These are phyloP conservation scores for Leccinum imitatum DNA, from an alignment of 768 basidiomycete species.

Conservation along the genomic window DNA sequence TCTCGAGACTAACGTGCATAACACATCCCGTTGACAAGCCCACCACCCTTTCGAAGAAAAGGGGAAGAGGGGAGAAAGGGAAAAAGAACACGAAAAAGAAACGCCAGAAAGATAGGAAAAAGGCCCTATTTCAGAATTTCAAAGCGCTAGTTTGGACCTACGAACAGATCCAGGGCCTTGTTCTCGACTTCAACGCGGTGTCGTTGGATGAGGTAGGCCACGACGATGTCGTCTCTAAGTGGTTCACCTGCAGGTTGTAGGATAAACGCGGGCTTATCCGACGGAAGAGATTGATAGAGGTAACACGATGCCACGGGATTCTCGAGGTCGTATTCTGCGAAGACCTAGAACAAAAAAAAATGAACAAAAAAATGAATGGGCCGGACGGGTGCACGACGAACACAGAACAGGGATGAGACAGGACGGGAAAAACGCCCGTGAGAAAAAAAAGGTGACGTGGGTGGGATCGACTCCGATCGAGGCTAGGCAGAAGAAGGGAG, in stretches of 20 bases:
- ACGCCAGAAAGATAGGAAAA: not conserved
- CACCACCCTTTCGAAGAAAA: not conserved
- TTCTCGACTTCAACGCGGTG: slow-evolving; percentile 25
- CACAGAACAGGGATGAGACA: not conserved
- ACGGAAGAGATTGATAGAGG: slow-evolving; percentile 9
- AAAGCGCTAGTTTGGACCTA: slow-evolving; percentile 16
- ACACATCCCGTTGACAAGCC: not conserved
- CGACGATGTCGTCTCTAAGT: slow-evolving; percentile 30
- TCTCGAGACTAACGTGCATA: not conserved
- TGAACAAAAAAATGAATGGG: not conserved
- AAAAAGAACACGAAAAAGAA: not conserved
- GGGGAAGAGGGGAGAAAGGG: not conserved
- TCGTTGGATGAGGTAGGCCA: slow-evolving; percentile 30
- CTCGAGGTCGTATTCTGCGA: slow-evolving; percentile 24
- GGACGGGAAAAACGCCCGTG: not conserved
- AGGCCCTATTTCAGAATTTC: not conserved
- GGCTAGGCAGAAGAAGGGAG: not conserved
- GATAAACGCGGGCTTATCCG: slow-evolving; percentile 20
- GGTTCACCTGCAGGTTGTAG: slow-evolving; percentile 26
- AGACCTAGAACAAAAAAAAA: slow-evolving; percentile 16
- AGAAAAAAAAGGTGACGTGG: not conserved
- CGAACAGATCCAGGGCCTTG: slow-evolving; percentile 27
- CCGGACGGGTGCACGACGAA: not conserved
- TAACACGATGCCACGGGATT: slow-evolving; percentile 24
- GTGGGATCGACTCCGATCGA: not conserved